A percentile compares a stretch with the other conserved stretches of the same genome.
Conservation (phyloP, 202 grass and related monocot genomes). For the Saccharum hybrid region DNA sequence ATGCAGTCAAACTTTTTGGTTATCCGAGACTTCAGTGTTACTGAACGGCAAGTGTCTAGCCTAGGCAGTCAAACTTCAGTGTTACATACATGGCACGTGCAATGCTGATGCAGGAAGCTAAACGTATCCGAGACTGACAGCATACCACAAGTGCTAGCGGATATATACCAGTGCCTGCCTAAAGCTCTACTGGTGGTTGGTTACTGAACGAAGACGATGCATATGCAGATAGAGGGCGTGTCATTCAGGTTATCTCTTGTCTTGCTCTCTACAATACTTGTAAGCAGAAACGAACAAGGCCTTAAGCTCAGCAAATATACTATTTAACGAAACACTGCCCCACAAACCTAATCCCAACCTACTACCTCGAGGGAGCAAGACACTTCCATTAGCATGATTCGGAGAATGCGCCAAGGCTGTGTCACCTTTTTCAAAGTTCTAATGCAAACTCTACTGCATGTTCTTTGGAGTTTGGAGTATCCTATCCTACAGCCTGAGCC, state of each 20-base stretch:
- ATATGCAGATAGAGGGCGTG: background rate
- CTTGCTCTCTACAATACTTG: background rate
- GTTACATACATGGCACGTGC: background rate
- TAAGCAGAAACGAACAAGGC: constrained; percentile 32
- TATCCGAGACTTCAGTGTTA: too few relatives aligned
- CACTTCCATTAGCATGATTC: constrained; percentile 32
- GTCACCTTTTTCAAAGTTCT: constrained; percentile 37
- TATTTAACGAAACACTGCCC: constrained; percentile 24
- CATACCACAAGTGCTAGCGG: background rate
- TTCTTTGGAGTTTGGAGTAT: background rate
- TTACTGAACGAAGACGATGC: background rate
- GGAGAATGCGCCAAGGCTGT: constrained; percentile 42
- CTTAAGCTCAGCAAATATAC: background rate
- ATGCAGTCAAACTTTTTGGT: too few relatives aligned
- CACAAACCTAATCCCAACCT: constrained; percentile 51
- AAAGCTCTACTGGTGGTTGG: background rate
- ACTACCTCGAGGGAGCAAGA: constrained; percentile 16
- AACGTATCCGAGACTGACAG: background rate
- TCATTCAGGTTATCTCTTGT: constrained; percentile 47
- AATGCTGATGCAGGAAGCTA: too few relatives aligned
- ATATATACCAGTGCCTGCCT: too few relatives aligned
- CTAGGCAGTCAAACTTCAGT: too few relatives aligned
- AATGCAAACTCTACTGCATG: constrained; percentile 8
- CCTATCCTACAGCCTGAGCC: background rate
- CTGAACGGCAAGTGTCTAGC: too few relatives aligned